These are phyloP conservation scores for Pythium scleroteichum DNA, from an alignment of 352 stramenopile genomes.

Conservation along the genomic window DNA sequence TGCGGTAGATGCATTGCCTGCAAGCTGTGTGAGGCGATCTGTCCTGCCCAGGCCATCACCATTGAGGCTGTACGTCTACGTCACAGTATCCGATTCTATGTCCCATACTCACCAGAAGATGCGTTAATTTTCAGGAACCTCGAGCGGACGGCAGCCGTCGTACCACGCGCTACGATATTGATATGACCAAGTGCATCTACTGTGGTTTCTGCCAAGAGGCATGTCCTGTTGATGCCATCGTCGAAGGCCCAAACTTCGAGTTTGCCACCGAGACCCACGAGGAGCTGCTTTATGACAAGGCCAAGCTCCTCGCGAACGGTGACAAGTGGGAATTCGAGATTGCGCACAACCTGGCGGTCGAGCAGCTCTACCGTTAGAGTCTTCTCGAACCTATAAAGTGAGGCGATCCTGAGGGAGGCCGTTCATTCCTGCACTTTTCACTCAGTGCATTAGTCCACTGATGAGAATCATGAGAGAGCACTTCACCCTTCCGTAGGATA, in stretches of 20 bases:
- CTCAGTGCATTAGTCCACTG: too few relatives aligned
- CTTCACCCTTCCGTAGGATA: neutral
- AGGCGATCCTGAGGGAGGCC: too few relatives aligned
- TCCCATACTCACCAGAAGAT: too few relatives aligned
- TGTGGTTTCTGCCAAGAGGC: slow-evolving; percentile 96
- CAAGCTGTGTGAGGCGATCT: slow-evolving; percentile 99
- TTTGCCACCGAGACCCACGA: slow-evolving; percentile 99
- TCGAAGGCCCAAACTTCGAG: slow-evolving; percentile 99
- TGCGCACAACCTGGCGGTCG: slow-evolving; percentile 97
- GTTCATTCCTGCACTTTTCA: too few relatives aligned
- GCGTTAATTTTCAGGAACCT: too few relatives aligned
- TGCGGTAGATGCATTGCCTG: slow-evolving; percentile 96
- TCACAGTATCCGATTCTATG: neutral
- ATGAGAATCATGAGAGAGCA: too few relatives aligned
- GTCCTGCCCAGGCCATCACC: slow-evolving; percentile 99
- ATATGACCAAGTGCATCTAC: slow-evolving; percentile 99
- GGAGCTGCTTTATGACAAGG: slow-evolving; percentile 99
- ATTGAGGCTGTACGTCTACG: slow-evolving; percentile 92
- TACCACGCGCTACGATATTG: slow-evolving; percentile 99
- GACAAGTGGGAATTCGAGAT: slow-evolving; percentile 99
- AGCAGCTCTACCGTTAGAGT: slow-evolving; percentile 99
- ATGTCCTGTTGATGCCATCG: slow-evolving; percentile 99
- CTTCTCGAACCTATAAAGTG: too few relatives aligned
- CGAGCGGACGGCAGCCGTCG: slow-evolving; percentile 96
- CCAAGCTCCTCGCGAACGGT: slow-evolving; percentile 99